Base-by-base conservation (phyloP, 176 grass and related monocot genomes). In the Saccharum officinarum region DNA sequence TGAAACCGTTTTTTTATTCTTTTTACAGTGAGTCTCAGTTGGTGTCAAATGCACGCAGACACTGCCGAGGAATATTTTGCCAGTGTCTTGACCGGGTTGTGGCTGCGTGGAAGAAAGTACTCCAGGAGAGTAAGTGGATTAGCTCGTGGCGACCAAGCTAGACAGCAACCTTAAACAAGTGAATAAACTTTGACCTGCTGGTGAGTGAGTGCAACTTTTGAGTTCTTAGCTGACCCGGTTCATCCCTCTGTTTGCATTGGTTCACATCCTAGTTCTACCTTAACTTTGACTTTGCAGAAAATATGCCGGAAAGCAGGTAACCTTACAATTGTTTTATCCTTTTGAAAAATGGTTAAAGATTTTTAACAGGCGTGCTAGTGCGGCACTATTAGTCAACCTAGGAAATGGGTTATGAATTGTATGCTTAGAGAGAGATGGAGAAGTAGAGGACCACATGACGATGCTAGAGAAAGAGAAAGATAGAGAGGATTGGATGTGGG, bases 11-110 rank as follows among this genome's bases (percentile, higher is more conserved):
- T 4, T 55, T 65, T 34, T 5, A 33, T 33, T 41, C 3, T 45
- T 80, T 71, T 68, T 78, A 79, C 76, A 25, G 60, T 49, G 13
- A 67, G 62, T 36, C n/a, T 63, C 31, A 42, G 49, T 52, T 69
- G 70, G 38, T 76, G 47, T 50, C 71, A 34, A 41, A n/a, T 40
- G 82, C 68, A 89, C 20, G 77, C 68, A 71, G 2, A 18, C 75
- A 67, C 67, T 16, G 80, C 60, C 68, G 80, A 83, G 80, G 68
- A 87, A 87, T 86, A 68, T 47, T 69, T 66, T 44, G 55, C 42
- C 22, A 15, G 57, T 45, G 9, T 14, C 40, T 62, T 71, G 84
- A 42, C 80, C n/a, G 14, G 17, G 42, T 66, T 72, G 81, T 77
- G 76, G 75, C 77, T 77, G 54, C 76, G 1, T 55, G 52, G 1